Evolutionary conservation across 768 basidiomycete genomes (phyloP), one percentile per base, ranked within the genome.

Genomic region (Stropharia rugosoannulata): DNA sequence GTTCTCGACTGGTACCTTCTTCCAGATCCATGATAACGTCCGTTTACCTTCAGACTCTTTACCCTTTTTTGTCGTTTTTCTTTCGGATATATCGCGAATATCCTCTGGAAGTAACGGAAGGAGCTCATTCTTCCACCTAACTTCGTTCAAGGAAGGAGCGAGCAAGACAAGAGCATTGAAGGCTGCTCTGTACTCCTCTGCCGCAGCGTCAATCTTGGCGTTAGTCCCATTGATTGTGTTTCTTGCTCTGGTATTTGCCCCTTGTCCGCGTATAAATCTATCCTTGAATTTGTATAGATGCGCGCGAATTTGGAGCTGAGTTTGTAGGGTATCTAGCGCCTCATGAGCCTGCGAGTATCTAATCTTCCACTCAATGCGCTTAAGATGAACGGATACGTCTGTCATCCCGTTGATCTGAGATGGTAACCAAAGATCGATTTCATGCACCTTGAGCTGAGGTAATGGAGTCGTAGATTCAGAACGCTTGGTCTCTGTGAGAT

Each of bases 321-420:
- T 55, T 0, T 64, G 57, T 1, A 70, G 36, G 1, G 52, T 53
- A 8, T 60, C 55, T 7, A 71, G 61, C 0, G 65, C 49, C 39
- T 73, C 68, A 32, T 62, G 45, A 1, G 66, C 66, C 49, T 71
- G 71, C 0, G 60, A 67, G 0, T 61, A 32, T 4, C 62, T 64
- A 1, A 69, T 50, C 6, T 58, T 45, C 56, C 58, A 67, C 41
- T 72, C 66, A 5, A 66, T 59, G 5, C 42, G 13, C 6, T 12
- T 19, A 0, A 65, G 52, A 18, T 37, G 42, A 15, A 19, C 8
- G 16, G 54, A 16, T 29, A 55, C 45, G 4, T 10, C 12, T 2
- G 36, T 36, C 18, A 52, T 18, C 1, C 22, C 7, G 5, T 53
- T 12, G 29, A 65, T 50, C 29, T 59, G 57, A 2, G 66, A 69